These are phyloP conservation scores for Osmanthus fragrans DNA, from an alignment of 257 asterid genomes.

Conservation along the genomic window DNA sequence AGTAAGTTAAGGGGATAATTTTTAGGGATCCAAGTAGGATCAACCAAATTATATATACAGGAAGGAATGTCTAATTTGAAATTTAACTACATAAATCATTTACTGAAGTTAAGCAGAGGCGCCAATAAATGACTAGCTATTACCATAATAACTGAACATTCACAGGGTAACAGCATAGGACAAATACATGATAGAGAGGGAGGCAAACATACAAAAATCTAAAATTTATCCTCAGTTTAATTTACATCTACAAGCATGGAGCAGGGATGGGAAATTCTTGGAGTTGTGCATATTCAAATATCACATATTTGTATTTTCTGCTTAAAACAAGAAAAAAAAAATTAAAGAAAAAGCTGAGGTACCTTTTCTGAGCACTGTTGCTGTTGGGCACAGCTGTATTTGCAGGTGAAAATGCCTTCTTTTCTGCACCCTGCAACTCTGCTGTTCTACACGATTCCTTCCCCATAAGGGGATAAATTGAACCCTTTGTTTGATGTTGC, in stretches of 20 bases:
- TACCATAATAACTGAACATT: neutral
- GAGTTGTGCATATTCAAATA: neutral
- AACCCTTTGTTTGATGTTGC: conserved; percentile 34
- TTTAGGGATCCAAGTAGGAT: neutral
- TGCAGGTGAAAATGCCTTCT: conserved; percentile 62
- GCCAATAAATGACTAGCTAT: neutral
- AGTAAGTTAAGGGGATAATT: neutral
- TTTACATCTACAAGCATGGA: neutral
- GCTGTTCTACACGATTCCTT: conserved; percentile 56
- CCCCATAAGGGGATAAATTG: conserved; percentile 38
- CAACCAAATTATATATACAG: too few species aligned
- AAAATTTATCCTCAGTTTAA: neutral
- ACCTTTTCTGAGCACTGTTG: conserved; percentile 88
- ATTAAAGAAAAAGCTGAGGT: conserved; percentile 35
- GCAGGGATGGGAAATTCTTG: neutral
- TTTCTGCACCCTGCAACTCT: conserved; percentile 54
- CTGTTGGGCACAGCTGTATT: conserved; percentile 65
- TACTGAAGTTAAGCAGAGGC: too few species aligned
- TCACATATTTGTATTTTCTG: conserved; percentile 35
- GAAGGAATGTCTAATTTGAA: too few species aligned
- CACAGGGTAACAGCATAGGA: neutral
- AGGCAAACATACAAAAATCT: conserved; percentile 1
- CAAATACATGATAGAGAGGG: conserved; percentile 1
- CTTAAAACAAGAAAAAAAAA: conserved; percentile 27
- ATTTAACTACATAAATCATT: too few species aligned